Conservation (phyloP, 2,329 filamentous ascomycete genomes). For the Diplodia corticola region DNA sequence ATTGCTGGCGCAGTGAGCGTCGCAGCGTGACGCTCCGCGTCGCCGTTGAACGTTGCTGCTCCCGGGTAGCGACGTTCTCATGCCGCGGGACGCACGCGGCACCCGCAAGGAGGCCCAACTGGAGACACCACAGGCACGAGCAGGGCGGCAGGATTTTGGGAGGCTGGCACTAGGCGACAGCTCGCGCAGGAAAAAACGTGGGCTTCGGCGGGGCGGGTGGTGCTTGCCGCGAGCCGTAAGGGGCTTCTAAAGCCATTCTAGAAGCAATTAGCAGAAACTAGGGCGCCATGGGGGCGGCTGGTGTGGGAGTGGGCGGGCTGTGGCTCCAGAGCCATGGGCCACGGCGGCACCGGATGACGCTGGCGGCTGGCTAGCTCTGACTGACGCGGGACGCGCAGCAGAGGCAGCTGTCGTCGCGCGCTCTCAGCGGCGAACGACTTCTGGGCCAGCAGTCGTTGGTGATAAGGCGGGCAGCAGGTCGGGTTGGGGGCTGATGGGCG, state of each 20-base stretch:
- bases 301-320: not conserved
- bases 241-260: conserved; percentile 12
- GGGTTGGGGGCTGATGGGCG: not conserved
- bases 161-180: not conserved
- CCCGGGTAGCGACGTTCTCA: not conserved
- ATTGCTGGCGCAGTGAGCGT: conserved; percentile 6
- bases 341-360: not conserved
- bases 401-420: not conserved
- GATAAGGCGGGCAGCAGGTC: not conserved
- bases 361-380: conserved; percentile 4
- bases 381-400: not conserved
- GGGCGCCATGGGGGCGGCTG: not conserved
- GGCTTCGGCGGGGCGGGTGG: not conserved
- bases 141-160: not conserved
- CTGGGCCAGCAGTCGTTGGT: not conserved
- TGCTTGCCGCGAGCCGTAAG: not conserved
- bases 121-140: not conserved
- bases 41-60: not conserved
- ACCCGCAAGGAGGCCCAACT: not conserved
- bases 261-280: not conserved
- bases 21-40: not conserved
- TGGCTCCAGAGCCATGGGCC: not conserved
- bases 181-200: conserved; percentile 12
- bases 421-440: not conserved
- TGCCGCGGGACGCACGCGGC: not conserved